Conservation (phyloP, 495 filamentous ascomycete genomes). For the Mycothermus thermophilus region DNA sequence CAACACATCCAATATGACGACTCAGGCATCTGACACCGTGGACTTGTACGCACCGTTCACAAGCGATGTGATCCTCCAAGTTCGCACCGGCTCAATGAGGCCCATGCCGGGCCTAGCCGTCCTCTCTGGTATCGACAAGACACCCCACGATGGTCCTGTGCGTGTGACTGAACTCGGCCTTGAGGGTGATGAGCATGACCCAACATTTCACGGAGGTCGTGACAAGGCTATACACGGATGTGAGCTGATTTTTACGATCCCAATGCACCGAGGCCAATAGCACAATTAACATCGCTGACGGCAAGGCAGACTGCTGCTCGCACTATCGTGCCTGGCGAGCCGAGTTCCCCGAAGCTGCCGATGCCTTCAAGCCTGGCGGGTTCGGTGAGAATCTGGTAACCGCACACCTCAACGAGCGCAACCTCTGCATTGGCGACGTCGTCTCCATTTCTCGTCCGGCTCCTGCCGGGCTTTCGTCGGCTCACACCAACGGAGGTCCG, state of each 20-base stretch:
- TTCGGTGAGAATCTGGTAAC: constrained; percentile 47
- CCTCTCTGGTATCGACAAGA: constrained; percentile 41
- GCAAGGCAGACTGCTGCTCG: constrained; percentile 38
- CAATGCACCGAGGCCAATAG: too few relatives aligned
- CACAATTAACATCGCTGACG: too few relatives aligned
- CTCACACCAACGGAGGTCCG: too few relatives aligned
- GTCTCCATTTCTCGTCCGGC: constrained; percentile 24
- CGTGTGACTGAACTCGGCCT: constrained; percentile 33
- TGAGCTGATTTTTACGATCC: too few relatives aligned
- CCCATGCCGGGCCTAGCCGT: constrained; percentile 28
- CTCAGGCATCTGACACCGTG: constrained; percentile 9
- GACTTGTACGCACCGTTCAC: constrained; percentile 29
- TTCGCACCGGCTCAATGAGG: constrained; percentile 41
- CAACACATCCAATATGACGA: constrained; percentile 10
- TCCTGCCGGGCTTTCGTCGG: too few relatives aligned
- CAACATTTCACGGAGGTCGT: constrained; percentile 37
- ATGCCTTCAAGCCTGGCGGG: constrained; percentile 33
- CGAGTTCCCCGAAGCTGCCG: constrained; percentile 29
- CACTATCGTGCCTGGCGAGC: constrained; percentile 38
- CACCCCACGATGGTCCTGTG: constrained; percentile 21
- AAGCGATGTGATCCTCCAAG: constrained; percentile 33
- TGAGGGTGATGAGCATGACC: constrained; percentile 42
- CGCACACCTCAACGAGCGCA: constrained; percentile 38
- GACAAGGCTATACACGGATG: constrained; percentile 47
- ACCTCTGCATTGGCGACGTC: constrained; percentile 45